Base-by-base conservation (phyloP, 1,284 basidiomycete genomes). In the Tremellales sp. region DNA sequence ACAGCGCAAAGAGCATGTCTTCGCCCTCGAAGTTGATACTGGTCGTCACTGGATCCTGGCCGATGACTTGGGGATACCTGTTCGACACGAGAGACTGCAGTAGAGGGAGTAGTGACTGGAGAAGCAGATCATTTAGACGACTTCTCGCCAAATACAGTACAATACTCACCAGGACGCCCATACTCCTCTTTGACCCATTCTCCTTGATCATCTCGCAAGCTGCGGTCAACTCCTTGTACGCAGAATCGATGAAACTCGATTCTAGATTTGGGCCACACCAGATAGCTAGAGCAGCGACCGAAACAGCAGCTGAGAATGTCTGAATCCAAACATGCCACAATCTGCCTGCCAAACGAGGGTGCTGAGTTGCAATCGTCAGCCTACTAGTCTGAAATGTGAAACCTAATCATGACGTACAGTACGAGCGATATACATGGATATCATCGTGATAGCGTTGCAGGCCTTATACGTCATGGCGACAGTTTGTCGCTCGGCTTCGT, bases 1-100 rank as follows among this genome's bases (percentile, higher is more conserved):
- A 54, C 2, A 70, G 51, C 4, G 64, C 60, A 42, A 63, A 70
- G 12, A 70, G 50, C 65, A 69, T 69, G 47, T 70, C 64, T 45
- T 68, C 66, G 12, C 57, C 58, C 37, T 66, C 57, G 7, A 42
- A 43, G 10, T 56, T 57, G 22, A 60, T 42, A 13, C 41, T 51
- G 4, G 48, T 47, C 4, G 48, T 28, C 4, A 42, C 5, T n/a
- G 50, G 45, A 14, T 54, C 50, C 34, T 56, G 46, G n/a, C 62
- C 56, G 25, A 63, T 31, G 22, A 64, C 44, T 14, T 62, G 58
- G 5, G 68, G 68, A 39, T 66, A 65, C 16, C 68, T 57, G 32
- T 53, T 55, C 1, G 58, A 51, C 2, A 70, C 60, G 24, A 66
- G 48, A 9, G 47, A 45, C 40, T 64, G 59, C n/a, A 70, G 50